These are phyloP conservation scores for Raffaelea deltoideospora DNA, from an alignment of 2,329 filamentous ascomycete genomes.

Conservation along the genomic window DNA sequence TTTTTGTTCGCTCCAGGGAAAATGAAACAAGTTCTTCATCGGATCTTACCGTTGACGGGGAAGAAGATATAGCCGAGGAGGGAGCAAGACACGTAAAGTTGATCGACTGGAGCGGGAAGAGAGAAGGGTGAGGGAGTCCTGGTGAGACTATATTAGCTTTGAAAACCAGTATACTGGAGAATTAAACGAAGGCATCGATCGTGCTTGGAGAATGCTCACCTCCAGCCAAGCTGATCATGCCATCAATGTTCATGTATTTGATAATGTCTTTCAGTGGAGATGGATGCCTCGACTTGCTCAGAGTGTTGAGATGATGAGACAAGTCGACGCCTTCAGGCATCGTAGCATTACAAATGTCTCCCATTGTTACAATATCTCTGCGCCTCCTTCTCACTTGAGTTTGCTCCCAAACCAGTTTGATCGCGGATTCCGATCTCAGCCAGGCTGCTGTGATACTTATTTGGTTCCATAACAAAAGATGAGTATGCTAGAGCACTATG, in stretches of 20 bases:
- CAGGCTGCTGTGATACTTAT: no score
- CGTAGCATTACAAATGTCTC: no score
- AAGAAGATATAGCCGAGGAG: background rate
- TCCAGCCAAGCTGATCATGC: conserved; percentile 18
- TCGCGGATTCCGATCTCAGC: no score
- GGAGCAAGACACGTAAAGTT: conserved; percentile 1
- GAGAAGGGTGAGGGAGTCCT: conserved; percentile 16
- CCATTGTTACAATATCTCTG: no score
- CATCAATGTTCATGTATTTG: conserved; percentile 18
- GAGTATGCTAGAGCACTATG: no score
- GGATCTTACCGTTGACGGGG: background rate
- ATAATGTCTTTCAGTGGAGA: conserved; percentile 19
- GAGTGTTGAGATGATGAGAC: conserved; percentile 16
- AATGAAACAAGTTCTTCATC: background rate
- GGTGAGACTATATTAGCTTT: no score
- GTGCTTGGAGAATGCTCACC: conserved; percentile 7
- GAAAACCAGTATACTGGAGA: no score
- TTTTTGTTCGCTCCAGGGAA: background rate
- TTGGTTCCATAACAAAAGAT: no score
- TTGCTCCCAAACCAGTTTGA: no score
- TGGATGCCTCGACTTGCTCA: conserved; percentile 15
- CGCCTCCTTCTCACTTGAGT: no score
- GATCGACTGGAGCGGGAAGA: conserved; percentile 12
- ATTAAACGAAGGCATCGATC: no score
- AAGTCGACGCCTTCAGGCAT: conserved; percentile 9